Percentiles rank a stretch among this genome's conserved stretches.
phyloP scores from a whole-genome alignment of 2,329 filamentous ascomycete genomes.

The Pyrenophora tritici-repentis region DNA sequence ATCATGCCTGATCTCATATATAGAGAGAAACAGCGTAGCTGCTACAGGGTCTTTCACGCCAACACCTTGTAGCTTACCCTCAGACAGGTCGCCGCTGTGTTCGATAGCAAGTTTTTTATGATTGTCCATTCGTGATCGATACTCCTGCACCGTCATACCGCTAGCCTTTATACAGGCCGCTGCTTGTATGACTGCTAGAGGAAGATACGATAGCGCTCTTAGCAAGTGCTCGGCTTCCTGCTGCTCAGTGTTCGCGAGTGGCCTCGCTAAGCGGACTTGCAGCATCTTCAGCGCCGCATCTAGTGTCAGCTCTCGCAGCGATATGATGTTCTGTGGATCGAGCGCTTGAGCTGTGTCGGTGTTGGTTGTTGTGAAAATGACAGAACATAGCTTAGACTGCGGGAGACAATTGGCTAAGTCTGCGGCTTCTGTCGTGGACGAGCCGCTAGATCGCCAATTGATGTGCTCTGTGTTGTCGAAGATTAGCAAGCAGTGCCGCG shows the following conservation, averaged over 20 bases:
- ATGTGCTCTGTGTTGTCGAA: slow-evolving; percentile 37
- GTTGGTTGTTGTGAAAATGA: slow-evolving; percentile 27
- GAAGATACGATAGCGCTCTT: slow-evolving; percentile 24
- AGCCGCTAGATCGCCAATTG: slow-evolving; percentile 9
- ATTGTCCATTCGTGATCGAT: slow-evolving; percentile 7
- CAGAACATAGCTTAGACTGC: slow-evolving; percentile 17
- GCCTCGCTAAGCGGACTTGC: slow-evolving; percentile 14
- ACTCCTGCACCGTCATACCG: slow-evolving; percentile 15
- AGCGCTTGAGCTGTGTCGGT: slow-evolving; percentile 15
- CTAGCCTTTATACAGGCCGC: slow-evolving; percentile 22
- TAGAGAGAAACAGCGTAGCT: slow-evolving; percentile 50
- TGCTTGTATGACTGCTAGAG: slow-evolving; percentile 25
- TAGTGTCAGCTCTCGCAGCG: slow-evolving; percentile 18
- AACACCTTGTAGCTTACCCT: slow-evolving; percentile 26
- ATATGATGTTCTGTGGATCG: slow-evolving; percentile 21
- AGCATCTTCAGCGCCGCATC: slow-evolving; percentile 25
- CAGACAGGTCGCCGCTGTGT: slow-evolving; percentile 42
- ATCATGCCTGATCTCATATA: slow-evolving; percentile 35
- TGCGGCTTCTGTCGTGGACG: slow-evolving; percentile 17
- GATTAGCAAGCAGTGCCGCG: slow-evolving; percentile 16
- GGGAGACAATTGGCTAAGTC: slow-evolving; percentile 17
- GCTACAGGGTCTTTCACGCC: slow-evolving; percentile 47
- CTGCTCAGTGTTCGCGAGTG: slow-evolving; percentile 12
- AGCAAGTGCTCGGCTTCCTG: slow-evolving; percentile 19
- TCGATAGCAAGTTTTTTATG: slow-evolving; percentile 1